Conservation (phyloP, 345 rosid species). For the Populus deltoides region DNA sequence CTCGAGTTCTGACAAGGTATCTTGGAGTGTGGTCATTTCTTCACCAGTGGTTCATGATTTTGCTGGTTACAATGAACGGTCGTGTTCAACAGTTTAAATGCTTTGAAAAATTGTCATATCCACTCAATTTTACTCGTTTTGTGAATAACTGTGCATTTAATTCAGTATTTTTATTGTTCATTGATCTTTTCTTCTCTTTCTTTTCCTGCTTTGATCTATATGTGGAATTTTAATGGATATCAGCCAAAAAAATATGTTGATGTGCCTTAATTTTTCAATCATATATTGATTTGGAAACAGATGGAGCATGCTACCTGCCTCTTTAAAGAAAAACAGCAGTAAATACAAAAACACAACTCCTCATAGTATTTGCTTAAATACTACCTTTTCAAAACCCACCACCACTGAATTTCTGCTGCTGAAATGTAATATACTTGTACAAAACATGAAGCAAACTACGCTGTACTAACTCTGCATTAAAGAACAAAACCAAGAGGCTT, state of each 20-base stretch:
- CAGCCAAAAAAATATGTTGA: neutral
- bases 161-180: neutral
- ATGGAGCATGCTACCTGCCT: neutral
- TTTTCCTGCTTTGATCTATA: neutral
- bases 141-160: neutral
- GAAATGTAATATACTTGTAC: no score
- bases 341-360: neutral
- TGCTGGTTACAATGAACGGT: neutral
- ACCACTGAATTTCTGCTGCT: no score
- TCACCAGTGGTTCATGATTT: neutral
- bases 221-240: no score
- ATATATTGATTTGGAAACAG: neutral
- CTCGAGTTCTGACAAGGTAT: neutral
- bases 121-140: neutral
- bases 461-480: no score
- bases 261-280: neutral
- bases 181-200: neutral
- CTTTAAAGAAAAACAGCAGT: neutral
- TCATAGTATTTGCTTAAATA: neutral
- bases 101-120: neutral
- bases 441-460: no score
- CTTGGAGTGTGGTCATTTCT: neutral
- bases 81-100: neutral
- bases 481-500: neutral
- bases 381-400: no score